Base-by-base conservation (phyloP, 352 stramenopile genomes). In the Aphanomyces invadans region DNA sequence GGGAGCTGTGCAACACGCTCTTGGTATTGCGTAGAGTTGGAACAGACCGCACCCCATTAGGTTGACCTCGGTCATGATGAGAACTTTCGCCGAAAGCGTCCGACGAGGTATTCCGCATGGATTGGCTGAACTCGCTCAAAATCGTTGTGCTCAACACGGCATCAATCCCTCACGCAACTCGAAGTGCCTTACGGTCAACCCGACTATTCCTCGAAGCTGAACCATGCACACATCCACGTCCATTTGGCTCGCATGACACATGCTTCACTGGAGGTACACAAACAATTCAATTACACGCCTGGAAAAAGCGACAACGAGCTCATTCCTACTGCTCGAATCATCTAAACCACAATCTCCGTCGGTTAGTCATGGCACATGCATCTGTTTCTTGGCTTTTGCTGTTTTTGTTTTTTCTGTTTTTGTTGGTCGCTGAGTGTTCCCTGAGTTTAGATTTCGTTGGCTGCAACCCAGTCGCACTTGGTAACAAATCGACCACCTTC, bases 401-500 rank as follows among this genome's bases (percentile, higher is more conserved):
- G 44, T 9, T n/a, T 10, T 9, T 42, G 23, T 67, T 67, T 9
- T 39, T 67, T 23, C 32, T 67, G n/a, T n/a, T 32, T 67, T 67
- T 56, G 39, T 57, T 62, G 29, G 17, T 69, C 63, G 51, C 53
- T 52, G 25, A 15, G 26, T 15, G 1, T 57, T 67, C 38, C 56
- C 63, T 10, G 25, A 25, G 46, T 69, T 63, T 63, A 12, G 21
- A 21, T 57, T 57, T 67, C 70, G 87, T 76, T 89, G 15, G 38
- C 32, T 4, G 55, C 56, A 7, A 93, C 76, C 85, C 85, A 93
- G 45, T 87, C 83, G 54, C 81, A 87, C 25, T 79, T 90, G 68
- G 78, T 88, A 49, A 91, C 83, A 64, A 93, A 93, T 54, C 85
- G 85, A 15, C 85, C 85, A 46, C 85, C 81, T 69, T 93, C 83